Base-by-base conservation (phyloP, 2,329 filamentous ascomycete genomes). In the Chrysosporium keratinophilum region DNA sequence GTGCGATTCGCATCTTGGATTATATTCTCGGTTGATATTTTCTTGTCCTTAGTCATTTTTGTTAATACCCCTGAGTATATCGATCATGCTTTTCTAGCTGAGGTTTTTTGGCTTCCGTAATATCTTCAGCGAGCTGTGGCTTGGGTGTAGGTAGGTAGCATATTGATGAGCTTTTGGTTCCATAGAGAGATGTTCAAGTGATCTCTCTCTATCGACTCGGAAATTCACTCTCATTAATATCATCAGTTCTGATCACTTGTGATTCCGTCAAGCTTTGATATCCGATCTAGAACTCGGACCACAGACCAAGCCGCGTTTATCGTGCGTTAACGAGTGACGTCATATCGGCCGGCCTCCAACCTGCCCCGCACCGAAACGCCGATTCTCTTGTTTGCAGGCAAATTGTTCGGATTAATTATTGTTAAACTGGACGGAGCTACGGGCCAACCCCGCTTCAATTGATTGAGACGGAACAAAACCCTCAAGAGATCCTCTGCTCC, bases 1-100 rank as follows among this genome's bases (percentile, higher is more conserved):
- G 28, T 15, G 7, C 17, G 20, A 10, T 9, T 23, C 10, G 6
- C 33, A 14, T 3, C 20, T 23, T 7, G 33, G 28, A n/a, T 14
- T 46, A 31, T 6, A 31, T 7, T n/a, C 15, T 45, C 19, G 41
- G 41, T 28, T 43, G 20, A 19, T 40, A 5, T 14, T 23, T 12
- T 43, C 3, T 43, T 20, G 15, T 20, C 11, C 5, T 45, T 31
- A 37, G 35, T 37, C 33, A 5, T 12, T 34, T 49, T 28, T 35
- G 33, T 20, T 49, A 39, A 49, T 49, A 49, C 46, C 46, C 33
- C 23, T 6, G 35, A 28, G 2, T 48, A 49, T 46, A 39, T n/a
- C 19, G 5, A 17, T 14, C 4, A 14, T 40, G 12, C n/a, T 17
- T 40, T 40, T 4, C 15, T 40, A 14, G 12, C 15, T 42, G n/a